Base-by-base conservation (phyloP, 192 early-diverging fungal species). In the Gryganskiella cystojenkinii region DNA sequence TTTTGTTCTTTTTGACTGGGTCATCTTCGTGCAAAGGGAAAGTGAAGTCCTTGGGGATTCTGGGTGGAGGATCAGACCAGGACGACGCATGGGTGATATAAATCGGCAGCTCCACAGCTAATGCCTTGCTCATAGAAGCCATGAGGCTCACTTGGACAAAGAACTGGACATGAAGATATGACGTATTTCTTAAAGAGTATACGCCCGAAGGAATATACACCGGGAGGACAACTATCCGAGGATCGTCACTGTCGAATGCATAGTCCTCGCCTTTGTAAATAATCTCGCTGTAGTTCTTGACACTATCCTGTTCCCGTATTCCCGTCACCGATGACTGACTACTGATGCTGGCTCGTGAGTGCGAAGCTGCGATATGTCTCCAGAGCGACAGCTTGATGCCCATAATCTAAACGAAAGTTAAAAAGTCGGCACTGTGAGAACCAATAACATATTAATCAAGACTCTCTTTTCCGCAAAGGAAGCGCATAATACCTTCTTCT, bases 201-300 rank as follows among this genome's bases (percentile, higher is more conserved):
- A 78, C 61, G 6, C 74, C 74, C 0, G 74, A 78, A 2, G 74
- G 74, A 15, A 78, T 78, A 30, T 78, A 78, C 2, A 78, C 67
- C 0, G 74, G 74, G 1, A 78, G 44, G 15, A 69, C 74, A 2
- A 78, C 61, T 20, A 64, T 33, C 33, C 74, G 45, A 4, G 74
- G 61, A 54, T 69, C 74, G 9, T 78, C 74, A 37, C 49, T 69
- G 9, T 64, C 66, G 42, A 78, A 78, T 0, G 74, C 59, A 37
- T 62, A 69, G 35, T 78, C 74, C 22, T 78, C 74, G 42, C 74
- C 74, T 37, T 78, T 78, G 67, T 69, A 78, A 13, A 78, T 69
- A 35, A 78, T 67, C 67, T 78, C 74, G 50, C 66, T 69, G 27
- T 78, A 78, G 31, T 64, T 78, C 34, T 78, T 78, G 43, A 69